A percentile compares a stretch with the other conserved stretches of the same genome.
Evolutionary conservation across 2,329 filamentous ascomycete species (phyloP).

Genomic region (Hymenoscyphus repandus): DNA sequence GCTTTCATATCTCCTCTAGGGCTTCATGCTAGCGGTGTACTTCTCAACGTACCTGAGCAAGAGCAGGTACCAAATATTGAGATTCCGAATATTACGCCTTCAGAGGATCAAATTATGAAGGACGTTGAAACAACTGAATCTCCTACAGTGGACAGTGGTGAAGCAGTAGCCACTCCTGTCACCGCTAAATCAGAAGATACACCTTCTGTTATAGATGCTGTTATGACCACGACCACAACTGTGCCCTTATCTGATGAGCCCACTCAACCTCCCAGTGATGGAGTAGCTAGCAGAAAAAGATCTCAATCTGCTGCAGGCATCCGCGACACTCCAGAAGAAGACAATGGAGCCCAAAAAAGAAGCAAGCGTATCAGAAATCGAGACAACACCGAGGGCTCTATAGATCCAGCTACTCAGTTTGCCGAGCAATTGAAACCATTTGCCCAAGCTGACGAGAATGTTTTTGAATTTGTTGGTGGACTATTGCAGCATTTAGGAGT

Average conservation of each 20-base stretch:
- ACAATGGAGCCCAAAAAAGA: conserved; percentile 52
- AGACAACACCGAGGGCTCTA: conserved; percentile 46
- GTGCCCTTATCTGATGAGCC: conserved; percentile 19
- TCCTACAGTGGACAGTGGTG: conserved; percentile 18
- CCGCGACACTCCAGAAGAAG: conserved; percentile 50
- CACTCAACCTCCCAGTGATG: conserved; percentile 11
- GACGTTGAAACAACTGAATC: conserved; percentile 22
- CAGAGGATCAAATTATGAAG: conserved; percentile 25
- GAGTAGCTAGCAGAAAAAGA: conserved; percentile 46
- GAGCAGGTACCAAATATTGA: not conserved
- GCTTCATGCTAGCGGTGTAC: conserved; percentile 15
- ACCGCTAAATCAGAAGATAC: conserved; percentile 17
- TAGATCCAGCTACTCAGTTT: conserved; percentile 47
- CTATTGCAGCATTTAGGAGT: conserved; percentile 27
- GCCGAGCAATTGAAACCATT: conserved; percentile 46
- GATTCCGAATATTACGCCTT: not conserved
- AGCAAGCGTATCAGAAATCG: conserved; percentile 61
- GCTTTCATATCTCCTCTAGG: conserved; percentile 15
- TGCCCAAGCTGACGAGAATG: conserved; percentile 26
- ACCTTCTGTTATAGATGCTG: conserved; percentile 14
- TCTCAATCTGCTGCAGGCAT: conserved; percentile 59
- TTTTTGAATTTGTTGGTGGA: conserved; percentile 27
- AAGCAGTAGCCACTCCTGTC: conserved; percentile 13
- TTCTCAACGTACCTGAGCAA: conserved; percentile 22
- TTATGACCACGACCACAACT: conserved; percentile 19